These are phyloP conservation scores for Psilocybe cyanescens DNA, from an alignment of 768 basidiomycete genomes.

Conservation along the genomic window DNA sequence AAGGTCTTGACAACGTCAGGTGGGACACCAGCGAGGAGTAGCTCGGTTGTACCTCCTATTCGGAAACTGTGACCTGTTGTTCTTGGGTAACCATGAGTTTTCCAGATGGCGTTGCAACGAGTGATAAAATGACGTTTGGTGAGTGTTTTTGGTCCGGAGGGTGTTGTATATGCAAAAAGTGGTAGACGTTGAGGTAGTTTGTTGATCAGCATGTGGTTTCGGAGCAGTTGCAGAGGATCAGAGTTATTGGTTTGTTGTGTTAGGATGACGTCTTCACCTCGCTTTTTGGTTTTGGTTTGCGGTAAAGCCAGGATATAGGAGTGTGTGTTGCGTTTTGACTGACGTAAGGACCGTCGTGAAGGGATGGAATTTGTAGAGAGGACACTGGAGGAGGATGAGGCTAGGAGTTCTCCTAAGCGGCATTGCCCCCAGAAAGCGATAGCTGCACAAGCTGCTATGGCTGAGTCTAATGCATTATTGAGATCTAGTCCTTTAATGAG, in stretches of 20 bases:
- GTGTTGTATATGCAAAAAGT: slow-evolving; percentile 17
- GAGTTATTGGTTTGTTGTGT: slow-evolving; percentile 6
- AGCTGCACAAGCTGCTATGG: slow-evolving; percentile 26
- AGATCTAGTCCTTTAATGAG: slow-evolving; percentile 22
- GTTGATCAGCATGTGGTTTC: slow-evolving; percentile 19
- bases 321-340: neutral
- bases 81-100: slow-evolving; percentile 7
- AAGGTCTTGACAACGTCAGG: too few relatives aligned
- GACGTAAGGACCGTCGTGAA: slow-evolving; percentile 1
- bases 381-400: slow-evolving; percentile 1
- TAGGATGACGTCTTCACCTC: slow-evolving; percentile 6
- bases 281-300: slow-evolving; percentile 23
- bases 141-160: slow-evolving; percentile 8
- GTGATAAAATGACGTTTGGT: slow-evolving; percentile 21
- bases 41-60: slow-evolving; percentile 39
- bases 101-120: slow-evolving; percentile 32
- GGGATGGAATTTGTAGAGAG: slow-evolving; percentile 10
- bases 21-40: slow-evolving; percentile 30
- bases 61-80: slow-evolving; percentile 34
- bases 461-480: slow-evolving; percentile 21
- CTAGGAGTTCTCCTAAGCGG: slow-evolving; percentile 34
- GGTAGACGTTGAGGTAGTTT: slow-evolving; percentile 6
- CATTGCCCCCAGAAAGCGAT: slow-evolving; percentile 35
- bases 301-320: slow-evolving; percentile 28
- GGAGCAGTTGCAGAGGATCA: neutral